These are phyloP conservation scores for Flammula alnicola DNA, from an alignment of 1,284 basidiomycete species.

Conservation along the genomic window DNA sequence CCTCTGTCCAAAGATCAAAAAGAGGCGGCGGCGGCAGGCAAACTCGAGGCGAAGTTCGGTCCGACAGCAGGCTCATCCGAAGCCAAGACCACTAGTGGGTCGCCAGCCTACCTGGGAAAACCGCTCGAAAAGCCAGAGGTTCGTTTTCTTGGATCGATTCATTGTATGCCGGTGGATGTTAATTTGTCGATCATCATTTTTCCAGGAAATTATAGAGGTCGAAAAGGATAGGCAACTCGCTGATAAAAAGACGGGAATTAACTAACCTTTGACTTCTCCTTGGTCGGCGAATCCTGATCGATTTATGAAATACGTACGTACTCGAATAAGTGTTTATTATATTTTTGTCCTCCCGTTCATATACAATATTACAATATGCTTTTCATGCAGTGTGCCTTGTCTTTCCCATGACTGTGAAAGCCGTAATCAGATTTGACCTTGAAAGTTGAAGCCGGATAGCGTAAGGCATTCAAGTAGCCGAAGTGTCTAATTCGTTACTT, in stretches of 20 bases:
- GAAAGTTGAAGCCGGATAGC: too few relatives aligned
- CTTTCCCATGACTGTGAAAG: too few relatives aligned
- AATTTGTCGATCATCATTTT: background rate
- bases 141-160: background rate
- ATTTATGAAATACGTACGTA: too few relatives aligned
- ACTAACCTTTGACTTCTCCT: background rate
- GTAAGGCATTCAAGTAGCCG: too few relatives aligned
- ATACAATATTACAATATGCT: too few relatives aligned
- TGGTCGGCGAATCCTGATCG: background rate
- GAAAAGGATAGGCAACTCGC: background rate
- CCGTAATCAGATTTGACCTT: too few relatives aligned
- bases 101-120: conserved; percentile 1
- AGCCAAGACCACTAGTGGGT: background rate
- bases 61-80: background rate
- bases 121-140: conserved; percentile 1
- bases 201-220: background rate
- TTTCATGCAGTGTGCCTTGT: too few relatives aligned
- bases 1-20: background rate
- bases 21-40: background rate
- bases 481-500: too few relatives aligned
- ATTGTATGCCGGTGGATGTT: background rate
- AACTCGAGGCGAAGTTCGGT: background rate
- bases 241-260: background rate
- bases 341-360: background rate
- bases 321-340: background rate